A percentile compares a stretch with the other conserved stretches of the same genome.
phyloP scores from a whole-genome alignment of 805 yeast species.

The Yueomyces sinensis region DNA sequence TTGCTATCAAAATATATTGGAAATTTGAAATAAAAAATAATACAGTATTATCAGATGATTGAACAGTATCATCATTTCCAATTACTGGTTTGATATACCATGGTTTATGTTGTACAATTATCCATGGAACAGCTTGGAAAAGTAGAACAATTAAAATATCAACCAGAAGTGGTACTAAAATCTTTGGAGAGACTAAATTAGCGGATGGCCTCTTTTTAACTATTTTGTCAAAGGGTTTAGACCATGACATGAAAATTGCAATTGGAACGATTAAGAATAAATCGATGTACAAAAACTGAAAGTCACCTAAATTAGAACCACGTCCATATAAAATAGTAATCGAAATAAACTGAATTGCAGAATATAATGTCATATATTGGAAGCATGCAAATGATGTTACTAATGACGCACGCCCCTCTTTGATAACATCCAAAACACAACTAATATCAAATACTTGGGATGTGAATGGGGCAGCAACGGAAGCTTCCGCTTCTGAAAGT shows the following conservation, averaged over 20 bases:
- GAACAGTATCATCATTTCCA: conserved; percentile 69
- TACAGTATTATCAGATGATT: conserved; percentile 81
- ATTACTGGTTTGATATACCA: conserved; percentile 81
- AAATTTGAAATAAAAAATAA: conserved; percentile 71
- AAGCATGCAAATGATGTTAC: conserved; percentile 95
- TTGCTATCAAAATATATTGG: conserved; percentile 78
- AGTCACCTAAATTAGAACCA: conserved; percentile 92
- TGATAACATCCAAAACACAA: conserved; percentile 82
- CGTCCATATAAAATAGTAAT: conserved; percentile 73
- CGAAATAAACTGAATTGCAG: conserved; percentile 89
- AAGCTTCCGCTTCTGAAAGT: conserved; percentile 93
- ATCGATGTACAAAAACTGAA: conserved; percentile 92
- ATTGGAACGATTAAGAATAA: conserved; percentile 80
- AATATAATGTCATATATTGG: conserved; percentile 93
- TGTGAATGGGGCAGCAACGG: conserved; percentile 98
- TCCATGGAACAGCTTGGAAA: conserved; percentile 65
- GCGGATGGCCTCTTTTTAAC: conserved; percentile 81
- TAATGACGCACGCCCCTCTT: conserved; percentile 88
- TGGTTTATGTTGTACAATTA: conserved; percentile 35
- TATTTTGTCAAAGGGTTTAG: conserved; percentile 53
- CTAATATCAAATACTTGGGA: conserved; percentile 81
- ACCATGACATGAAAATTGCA: conserved; percentile 97
- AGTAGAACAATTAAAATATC: conserved; percentile 49
- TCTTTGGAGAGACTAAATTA: conserved; percentile 78
- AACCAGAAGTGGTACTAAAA: conserved; percentile 69